Conservation (phyloP, 306 rosid genomes). For the Acacia melanoxylon region DNA sequence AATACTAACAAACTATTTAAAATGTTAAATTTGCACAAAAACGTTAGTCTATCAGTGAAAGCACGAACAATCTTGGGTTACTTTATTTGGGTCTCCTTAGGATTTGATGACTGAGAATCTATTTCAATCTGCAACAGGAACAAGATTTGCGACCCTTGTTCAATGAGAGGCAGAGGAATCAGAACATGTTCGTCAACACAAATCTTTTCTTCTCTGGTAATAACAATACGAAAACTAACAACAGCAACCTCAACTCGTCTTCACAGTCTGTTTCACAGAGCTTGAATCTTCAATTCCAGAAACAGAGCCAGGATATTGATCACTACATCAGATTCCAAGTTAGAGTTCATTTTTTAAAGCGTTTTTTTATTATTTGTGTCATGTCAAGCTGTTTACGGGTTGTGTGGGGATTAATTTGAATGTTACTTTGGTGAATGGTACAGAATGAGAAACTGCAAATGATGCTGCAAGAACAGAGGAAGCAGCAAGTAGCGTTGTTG, state of each 20-base stretch:
- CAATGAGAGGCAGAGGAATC: conserved; percentile 24
- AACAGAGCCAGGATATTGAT: conserved; percentile 53
- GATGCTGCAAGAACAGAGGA: conserved; percentile 51
- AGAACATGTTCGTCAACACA: conserved; percentile 8
- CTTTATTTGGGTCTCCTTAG: conserved; percentile 37
- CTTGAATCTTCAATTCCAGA: conserved; percentile 40
- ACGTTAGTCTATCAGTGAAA: too few relatives aligned
- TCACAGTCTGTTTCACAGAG: conserved; percentile 19
- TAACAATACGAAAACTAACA: conserved; percentile 20
- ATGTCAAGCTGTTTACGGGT: background rate
- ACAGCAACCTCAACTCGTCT: background rate
- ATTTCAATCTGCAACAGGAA: conserved; percentile 38
- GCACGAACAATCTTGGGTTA: conserved; percentile 42
- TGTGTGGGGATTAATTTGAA: background rate
- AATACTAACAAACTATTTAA: too few relatives aligned
- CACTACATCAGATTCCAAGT: conserved; percentile 63
- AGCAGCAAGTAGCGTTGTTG: conserved; percentile 42
- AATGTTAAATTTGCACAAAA: too few relatives aligned
- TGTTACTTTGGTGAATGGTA: background rate
- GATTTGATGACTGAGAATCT: conserved; percentile 29
- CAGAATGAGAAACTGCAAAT: conserved; percentile 64
- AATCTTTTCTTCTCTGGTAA: conserved; percentile 2
- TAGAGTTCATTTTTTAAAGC: background rate
- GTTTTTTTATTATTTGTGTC: background rate
- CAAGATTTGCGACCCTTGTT: conserved; percentile 30